Percentiles rank a stretch among this genome's conserved stretches.
These are phyloP conservation scores for Nitzschia sp. DNA, from an alignment of 108 stramenopile genomes.

Conservation along the genomic window DNA sequence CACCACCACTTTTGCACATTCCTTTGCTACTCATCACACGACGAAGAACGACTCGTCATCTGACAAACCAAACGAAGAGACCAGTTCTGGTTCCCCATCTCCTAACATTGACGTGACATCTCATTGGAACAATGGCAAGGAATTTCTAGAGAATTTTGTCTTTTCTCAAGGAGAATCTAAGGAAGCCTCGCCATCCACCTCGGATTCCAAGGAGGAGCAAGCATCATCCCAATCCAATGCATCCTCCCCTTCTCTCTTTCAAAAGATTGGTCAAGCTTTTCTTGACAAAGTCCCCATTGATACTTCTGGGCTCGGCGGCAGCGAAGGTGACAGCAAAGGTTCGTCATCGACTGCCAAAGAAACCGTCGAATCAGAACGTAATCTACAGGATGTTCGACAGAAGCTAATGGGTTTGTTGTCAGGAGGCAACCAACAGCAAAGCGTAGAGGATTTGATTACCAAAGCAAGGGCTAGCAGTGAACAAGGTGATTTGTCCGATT, in stretches of 20 bases:
- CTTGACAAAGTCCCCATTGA: no score
- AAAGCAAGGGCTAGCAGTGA: conserved; percentile 22
- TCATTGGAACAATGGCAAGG: conserved; percentile 16
- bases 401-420: conserved; percentile 6
- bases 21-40: not conserved
- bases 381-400: conserved; percentile 7
- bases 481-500: conserved; percentile 34
- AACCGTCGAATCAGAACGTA: not conserved
- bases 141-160: conserved; percentile 5
- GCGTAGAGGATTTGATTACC: conserved; percentile 21
- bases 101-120: conserved; percentile 8
- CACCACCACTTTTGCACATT: no score
- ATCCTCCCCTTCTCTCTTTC: no score
- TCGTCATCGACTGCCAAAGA: not conserved
- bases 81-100: not conserved
- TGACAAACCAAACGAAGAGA: no score
- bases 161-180: not conserved
- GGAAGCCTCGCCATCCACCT: no score
- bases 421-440: conserved; percentile 2
- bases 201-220: not conserved
- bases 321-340: no score
- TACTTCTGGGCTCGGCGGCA: not conserved
- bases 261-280: no score
- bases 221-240: no score
- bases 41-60: not conserved